phyloP scores from a whole-genome alignment of 2,329 filamentous ascomycete genomes.

The Pseudocercospora vitis region DNA sequence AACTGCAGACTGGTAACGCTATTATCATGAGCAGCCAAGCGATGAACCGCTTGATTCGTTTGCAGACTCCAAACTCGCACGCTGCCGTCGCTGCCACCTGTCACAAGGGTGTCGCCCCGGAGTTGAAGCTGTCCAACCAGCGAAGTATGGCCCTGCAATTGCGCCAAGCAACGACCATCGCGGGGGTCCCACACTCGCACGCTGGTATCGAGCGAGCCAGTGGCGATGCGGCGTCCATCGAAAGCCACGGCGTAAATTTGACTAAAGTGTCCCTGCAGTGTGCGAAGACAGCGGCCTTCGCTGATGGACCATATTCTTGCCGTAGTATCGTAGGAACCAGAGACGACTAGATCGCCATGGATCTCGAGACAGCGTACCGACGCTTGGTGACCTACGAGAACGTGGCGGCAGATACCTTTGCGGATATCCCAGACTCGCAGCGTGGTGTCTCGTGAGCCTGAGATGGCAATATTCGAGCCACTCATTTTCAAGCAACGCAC shows the following conservation, averaged over 20 bases:
- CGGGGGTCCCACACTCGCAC: conserved; percentile 84
- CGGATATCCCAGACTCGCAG: conserved; percentile 92
- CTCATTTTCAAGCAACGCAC: conserved; percentile 98
- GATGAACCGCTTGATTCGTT: conserved; percentile 87
- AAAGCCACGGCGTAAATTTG: conserved; percentile 99
- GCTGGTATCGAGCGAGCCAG: conserved; percentile 92
- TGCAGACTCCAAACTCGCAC: conserved; percentile 95
- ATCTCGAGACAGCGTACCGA: conserved; percentile 95
- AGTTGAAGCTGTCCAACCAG: conserved; percentile 96
- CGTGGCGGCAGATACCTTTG: conserved; percentile 83
- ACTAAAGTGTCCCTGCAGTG: conserved; percentile 90
- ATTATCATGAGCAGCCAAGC: conserved; percentile 94
- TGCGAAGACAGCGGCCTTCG: conserved; percentile 87
- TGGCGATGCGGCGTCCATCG: conserved; percentile 89
- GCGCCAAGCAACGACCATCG: conserved; percentile 70
- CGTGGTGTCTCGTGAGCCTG: conserved; percentile 91
- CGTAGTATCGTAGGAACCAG: conserved; percentile 95
- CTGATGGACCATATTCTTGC: conserved; percentile 98
- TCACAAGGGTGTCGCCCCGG: conserved; percentile 90
- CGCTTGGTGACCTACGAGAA: conserved; percentile 90
- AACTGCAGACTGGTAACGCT: conserved; percentile 97
- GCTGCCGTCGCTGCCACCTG: conserved; percentile 91
- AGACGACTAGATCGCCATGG: conserved; percentile 95
- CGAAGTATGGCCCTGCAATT: conserved; percentile 94
- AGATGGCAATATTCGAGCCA: conserved; percentile 89